phyloP scores from a whole-genome alignment of 257 asterid genomes.

The Dorcoceras hygrometricum region DNA sequence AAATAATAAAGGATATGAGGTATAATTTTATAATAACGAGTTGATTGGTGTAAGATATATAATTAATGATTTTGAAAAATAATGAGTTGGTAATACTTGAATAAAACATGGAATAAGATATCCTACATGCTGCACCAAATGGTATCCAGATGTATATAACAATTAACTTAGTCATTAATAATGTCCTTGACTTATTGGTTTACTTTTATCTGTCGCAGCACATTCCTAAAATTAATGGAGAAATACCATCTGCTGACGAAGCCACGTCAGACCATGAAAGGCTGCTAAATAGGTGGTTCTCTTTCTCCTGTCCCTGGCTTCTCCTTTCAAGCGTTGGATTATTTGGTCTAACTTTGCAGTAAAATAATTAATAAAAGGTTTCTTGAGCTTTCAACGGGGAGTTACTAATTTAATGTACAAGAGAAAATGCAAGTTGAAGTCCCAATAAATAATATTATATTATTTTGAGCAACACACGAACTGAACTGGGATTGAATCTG shows the following conservation, averaged over 20 bases:
- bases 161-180: not conserved
- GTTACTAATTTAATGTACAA: not conserved
- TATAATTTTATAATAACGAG: too few species aligned
- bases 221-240: slow-evolving; percentile 83
- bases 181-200: slow-evolving; percentile 10
- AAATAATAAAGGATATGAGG: too few species aligned
- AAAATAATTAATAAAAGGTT: not conserved
- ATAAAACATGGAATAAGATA: too few species aligned
- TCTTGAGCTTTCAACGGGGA: not conserved
- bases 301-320: not conserved
- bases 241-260: slow-evolving; percentile 80
- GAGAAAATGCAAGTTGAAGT: not conserved
- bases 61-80: too few species aligned
- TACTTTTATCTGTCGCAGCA: slow-evolving; percentile 49
- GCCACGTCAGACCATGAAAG: slow-evolving; percentile 81
- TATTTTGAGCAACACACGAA: not conserved
- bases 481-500: not conserved
- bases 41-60: too few species aligned
- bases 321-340: not conserved
- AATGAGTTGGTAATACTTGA: too few species aligned
- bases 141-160: too few species aligned
- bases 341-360: not conserved
- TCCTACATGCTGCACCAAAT: too few species aligned
- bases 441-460: not conserved
- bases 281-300: slow-evolving; percentile 63